These are phyloP conservation scores for Calonectria montana DNA, from an alignment of 2,329 filamentous ascomycete species.

Conservation along the genomic window DNA sequence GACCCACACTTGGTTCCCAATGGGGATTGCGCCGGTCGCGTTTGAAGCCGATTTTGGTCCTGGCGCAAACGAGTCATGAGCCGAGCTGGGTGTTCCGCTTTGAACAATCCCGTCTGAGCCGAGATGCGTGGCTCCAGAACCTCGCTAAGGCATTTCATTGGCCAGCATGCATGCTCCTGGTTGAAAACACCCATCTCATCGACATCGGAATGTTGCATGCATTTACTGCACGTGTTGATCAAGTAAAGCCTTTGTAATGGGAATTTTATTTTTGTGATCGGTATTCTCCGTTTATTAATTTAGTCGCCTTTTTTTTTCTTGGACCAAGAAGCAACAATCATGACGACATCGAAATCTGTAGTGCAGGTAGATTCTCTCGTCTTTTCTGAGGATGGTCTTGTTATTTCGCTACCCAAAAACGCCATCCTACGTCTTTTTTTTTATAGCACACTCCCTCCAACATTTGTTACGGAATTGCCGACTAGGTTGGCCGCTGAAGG, in stretches of 20 bases:
- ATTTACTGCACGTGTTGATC: not conserved
- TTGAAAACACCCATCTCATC: not conserved
- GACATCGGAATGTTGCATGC: not conserved
- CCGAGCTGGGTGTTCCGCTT: not conserved
- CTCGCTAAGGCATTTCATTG: not conserved
- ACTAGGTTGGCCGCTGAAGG: not conserved
- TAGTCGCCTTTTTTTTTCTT: not conserved
- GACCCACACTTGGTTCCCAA: not conserved
- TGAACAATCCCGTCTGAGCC: not conserved
- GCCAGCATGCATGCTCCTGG: not conserved
- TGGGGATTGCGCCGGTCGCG: not conserved
- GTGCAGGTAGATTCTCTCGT: not conserved
- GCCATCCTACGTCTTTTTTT: not conserved
- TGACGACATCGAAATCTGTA: not conserved
- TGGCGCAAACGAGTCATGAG: not conserved
- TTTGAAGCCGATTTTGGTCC: not conserved
- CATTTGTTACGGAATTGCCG: not conserved
- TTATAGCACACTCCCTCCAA: not conserved
- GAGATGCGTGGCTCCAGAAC: not conserved
- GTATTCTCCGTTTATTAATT: not conserved
- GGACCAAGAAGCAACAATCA: not conserved
- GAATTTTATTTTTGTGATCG: not conserved
- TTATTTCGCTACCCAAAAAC: not conserved
- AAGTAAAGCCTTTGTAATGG: not conserved
- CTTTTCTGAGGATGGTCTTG: not conserved